Base-by-base conservation (phyloP, 352 stramenopile genomes). In the Detonula confervacea region DNA sequence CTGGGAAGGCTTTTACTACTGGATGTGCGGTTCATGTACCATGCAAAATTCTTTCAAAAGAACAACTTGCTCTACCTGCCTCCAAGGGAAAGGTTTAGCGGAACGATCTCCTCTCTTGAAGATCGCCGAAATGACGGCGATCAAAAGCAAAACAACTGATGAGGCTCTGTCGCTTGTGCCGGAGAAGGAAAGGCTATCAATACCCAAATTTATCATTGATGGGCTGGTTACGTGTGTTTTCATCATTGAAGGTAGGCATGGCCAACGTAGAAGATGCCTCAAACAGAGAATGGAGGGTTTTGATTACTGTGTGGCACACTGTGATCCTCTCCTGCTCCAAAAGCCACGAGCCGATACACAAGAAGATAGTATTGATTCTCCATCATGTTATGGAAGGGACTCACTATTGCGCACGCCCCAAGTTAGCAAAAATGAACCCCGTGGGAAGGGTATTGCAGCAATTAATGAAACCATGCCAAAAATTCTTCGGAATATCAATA, bases 21-120 rank as follows among this genome's bases (percentile, higher is more conserved):
- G 75, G 75, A 63, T 55, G 37, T 83, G 75, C 24, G 63, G 62
- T 42, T 68, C 18, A 20, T 83, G 75, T 42, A 83, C 68, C 11
- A 76, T 74, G 61, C 29, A 64, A 35, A 83, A 83, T 68, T 79
- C 68, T 7, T 83, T 57, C 39, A 75, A 66, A 60, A 67, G 39
- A 42, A 51, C 25, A 30, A 75, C 14, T 24, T 83, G 75, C 49
- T 37, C 22, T 33, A 46, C 62, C 25, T 83, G 75, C 20, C 24
- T 63, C 25, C 57, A 83, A 60, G 47, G 35, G 22, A 80, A 75
- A 54, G 51, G 62, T 47, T 46, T 55, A 22, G 29, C 55, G 24
- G 33, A 61, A 8, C 56, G 47, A 51, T 84, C 77, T 33, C 51
- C 69, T 25, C 33, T 84, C 0, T 65, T 84, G 24, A 44, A 46